These are phyloP conservation scores for Aspergillus tubingensis DNA, from an alignment of 2,329 filamentous ascomycete genomes.

Conservation along the genomic window DNA sequence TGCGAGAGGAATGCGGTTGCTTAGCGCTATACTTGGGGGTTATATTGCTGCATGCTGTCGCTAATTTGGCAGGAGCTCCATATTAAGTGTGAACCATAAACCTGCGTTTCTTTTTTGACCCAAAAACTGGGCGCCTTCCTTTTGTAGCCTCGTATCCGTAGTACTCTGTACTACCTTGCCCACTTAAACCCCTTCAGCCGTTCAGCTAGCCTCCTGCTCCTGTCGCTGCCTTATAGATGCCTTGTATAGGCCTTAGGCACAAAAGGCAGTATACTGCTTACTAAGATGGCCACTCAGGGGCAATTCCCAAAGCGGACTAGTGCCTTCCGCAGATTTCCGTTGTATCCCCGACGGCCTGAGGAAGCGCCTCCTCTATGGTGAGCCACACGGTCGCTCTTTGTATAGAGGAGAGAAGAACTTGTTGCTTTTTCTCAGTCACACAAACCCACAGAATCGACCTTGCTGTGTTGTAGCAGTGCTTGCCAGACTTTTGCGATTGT, in stretches of 20 bases:
- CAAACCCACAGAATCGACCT: not conserved
- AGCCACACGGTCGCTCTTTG: not conserved
- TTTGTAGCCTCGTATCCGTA: not conserved
- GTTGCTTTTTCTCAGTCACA: not conserved
- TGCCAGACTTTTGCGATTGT: not conserved
- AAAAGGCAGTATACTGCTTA: no score
- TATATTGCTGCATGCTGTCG: not conserved
- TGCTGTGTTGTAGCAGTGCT: not conserved
- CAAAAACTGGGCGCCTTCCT: not conserved
- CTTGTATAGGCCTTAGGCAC: not conserved
- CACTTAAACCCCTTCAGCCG: not conserved
- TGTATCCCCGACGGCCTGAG: not conserved
- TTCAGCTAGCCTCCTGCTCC: not conserved
- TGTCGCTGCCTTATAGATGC: not conserved
- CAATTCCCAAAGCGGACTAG: not conserved
- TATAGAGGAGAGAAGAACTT: not conserved
- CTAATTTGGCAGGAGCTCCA: not conserved
- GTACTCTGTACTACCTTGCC: not conserved
- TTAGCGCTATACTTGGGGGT: not conserved
- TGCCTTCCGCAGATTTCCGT: not conserved
- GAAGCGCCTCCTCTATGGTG: not conserved
- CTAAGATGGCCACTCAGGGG: not conserved
- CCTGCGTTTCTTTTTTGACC: not conserved
- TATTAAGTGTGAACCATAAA: not conserved
- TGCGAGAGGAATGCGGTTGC: not conserved